A percentile compares a stretch with the other conserved stretches of the same genome.
phyloP scores from a whole-genome alignment of 768 basidiomycete genomes.

The Leccinum arenicola region DNA sequence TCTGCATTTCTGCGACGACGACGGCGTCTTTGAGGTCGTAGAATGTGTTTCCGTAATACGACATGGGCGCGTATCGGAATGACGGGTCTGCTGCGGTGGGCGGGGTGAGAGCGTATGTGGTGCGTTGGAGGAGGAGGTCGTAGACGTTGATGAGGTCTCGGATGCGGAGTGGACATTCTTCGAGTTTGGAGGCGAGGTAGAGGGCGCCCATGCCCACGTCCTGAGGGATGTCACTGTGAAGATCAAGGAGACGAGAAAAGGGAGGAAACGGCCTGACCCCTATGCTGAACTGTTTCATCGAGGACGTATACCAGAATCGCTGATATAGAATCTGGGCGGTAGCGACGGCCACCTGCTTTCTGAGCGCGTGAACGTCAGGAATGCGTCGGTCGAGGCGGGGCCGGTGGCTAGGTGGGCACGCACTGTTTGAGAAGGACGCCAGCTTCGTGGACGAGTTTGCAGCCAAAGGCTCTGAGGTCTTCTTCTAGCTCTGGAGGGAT shows the following conservation, averaged over 20 bases:
- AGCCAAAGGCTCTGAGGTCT: constrained; percentile 86
- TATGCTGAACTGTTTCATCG: constrained; percentile 92
- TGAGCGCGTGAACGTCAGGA: constrained; percentile 24
- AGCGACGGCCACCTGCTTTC: constrained; percentile 95
- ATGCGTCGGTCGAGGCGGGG: constrained; percentile 3
- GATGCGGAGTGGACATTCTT: constrained; percentile 89
- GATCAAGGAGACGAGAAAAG: constrained; percentile 6
- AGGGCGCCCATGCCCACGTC: constrained; percentile 89
- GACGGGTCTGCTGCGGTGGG: constrained; percentile 18
- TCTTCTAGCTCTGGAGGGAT: constrained; percentile 80
- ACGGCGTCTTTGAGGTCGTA: constrained; percentile 94
- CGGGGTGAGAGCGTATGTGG: constrained; percentile 45
- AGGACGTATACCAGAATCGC: constrained; percentile 93
- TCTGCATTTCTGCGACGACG: constrained; percentile 95
- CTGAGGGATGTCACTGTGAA: constrained; percentile 35
- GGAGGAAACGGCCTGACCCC: constrained; percentile 54
- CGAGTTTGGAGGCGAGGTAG: constrained; percentile 85
- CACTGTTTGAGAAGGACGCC: constrained; percentile 90
- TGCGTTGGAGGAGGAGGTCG: constrained; percentile 81
- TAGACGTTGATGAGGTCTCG: constrained; percentile 94
- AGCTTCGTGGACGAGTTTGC: constrained; percentile 93
- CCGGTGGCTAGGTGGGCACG: constrained; percentile 23
- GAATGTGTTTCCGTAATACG: constrained; percentile 84
- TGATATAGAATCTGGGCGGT: constrained; percentile 97
- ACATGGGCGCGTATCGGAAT: constrained; percentile 81